These are phyloP conservation scores for Polyporus arcularius DNA, from an alignment of 768 basidiomycete species.

Conservation along the genomic window DNA sequence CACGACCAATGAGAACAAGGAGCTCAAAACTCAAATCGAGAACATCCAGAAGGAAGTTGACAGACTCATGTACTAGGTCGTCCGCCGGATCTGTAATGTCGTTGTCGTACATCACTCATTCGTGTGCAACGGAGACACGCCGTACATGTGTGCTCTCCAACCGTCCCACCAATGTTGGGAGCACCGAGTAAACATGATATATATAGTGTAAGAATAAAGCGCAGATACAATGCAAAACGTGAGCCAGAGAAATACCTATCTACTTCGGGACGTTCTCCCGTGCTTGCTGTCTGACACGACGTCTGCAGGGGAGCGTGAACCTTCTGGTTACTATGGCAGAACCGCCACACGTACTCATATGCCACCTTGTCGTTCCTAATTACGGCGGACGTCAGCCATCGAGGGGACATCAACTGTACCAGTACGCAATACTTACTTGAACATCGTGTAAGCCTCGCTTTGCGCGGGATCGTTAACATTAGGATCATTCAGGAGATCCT, in stretches of 20 bases:
- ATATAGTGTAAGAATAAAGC: constrained; percentile 17
- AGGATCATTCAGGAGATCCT: constrained; percentile 93
- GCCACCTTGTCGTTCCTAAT: constrained; percentile 90
- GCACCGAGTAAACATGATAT: neutral
- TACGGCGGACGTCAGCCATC: neutral
- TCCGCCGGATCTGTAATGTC: neutral
- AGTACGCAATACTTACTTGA: constrained; percentile 69
- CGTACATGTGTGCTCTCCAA: neutral
- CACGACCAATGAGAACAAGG: constrained; percentile 93
- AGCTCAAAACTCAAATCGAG: constrained; percentile 86
- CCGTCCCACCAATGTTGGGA: neutral
- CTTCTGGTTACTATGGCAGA: neutral
- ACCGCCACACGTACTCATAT: constrained; percentile 70
- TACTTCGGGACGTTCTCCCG: constrained; percentile 90
- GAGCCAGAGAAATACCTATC: neutral
- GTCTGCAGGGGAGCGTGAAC: constrained; percentile 42
- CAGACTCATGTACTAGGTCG: constrained; percentile 51
- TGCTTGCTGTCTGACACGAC: constrained; percentile 82
- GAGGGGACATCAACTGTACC: neutral
- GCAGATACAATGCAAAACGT: constrained; percentile 6
- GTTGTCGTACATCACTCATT: neutral
- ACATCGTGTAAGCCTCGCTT: constrained; percentile 98
- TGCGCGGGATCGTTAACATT: constrained; percentile 98
- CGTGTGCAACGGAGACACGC: neutral
- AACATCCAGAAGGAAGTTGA: constrained; percentile 84